Evolutionary conservation across 805 yeast genomes (phyloP), one percentile per base, ranked within the genome.

Genomic region (Yarrowia deformans): DNA sequence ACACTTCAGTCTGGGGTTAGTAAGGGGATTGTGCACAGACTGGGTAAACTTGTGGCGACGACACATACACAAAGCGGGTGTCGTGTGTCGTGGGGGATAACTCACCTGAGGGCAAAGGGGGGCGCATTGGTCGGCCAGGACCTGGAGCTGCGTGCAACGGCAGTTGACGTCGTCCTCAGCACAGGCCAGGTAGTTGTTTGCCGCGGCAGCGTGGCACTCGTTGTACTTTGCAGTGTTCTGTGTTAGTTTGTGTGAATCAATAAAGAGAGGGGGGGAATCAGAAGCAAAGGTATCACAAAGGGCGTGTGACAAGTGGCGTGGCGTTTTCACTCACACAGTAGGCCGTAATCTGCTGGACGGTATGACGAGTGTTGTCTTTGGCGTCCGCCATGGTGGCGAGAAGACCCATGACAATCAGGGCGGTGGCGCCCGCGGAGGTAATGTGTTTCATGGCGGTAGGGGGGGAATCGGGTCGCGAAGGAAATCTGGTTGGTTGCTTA

Each of bases 141-240:
- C 37, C 19, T 48, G 56, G 6, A 63, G 56, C 48, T 49, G 55
- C 23, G 68, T 40, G 50, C 68, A 63, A n/a, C 56, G 55, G 56
- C 68, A 63, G 37, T 29, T 32, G 48, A 63, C 40, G 39, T 63
- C 68, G 50, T 63, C 29, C 40, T 46, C 46, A 32, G 68, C 35
- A 39, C 68, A 63, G 14, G 55, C 68, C 32, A 39, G 55, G 46
- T 39, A 63, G 48, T 48, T 63, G 56, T 63, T 63, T 8, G 56
- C 56, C 6, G 56, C 68, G 3, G 55, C 68, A 12, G 48, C 43
- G 32, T 63, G 68, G 68, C 68, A 63, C 56, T 48, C 55, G 29
- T 63, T 63, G 56, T 63, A 63, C 55, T 60, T 45, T 43, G 66
- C 50, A 45, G 66, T 43, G 66, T 60, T 60, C 66, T 60, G 66